Percentiles rank a stretch among this genome's conserved stretches.
phyloP scores from a whole-genome alignment of 257 asterid genomes.

The Nemophila menziesii region DNA sequence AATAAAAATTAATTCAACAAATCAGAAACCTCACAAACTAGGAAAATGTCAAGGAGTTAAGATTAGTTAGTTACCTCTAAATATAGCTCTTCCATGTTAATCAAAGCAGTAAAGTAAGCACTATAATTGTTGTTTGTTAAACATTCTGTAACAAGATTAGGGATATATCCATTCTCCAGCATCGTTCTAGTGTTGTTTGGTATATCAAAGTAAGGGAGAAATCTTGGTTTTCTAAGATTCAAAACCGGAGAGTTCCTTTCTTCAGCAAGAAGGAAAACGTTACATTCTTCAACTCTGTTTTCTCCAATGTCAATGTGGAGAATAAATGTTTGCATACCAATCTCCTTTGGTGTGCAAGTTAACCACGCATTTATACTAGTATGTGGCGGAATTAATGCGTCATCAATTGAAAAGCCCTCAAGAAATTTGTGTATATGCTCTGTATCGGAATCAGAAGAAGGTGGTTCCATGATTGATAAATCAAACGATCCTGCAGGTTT shows the following conservation, averaged over 20 bases:
- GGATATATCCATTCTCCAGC: conserved; percentile 34
- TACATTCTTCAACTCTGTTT: conserved; percentile 64
- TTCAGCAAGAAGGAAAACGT: conserved; percentile 63
- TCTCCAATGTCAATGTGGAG: conserved; percentile 52
- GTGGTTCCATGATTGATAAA: conserved; percentile 77
- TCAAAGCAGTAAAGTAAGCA: conserved; percentile 42
- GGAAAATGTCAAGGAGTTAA: background rate
- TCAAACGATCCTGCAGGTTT: conserved; percentile 65
- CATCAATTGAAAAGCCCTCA: conserved; percentile 63
- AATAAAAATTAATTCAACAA: conserved; percentile 7
- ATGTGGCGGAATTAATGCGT: conserved; percentile 33
- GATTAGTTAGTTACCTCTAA: conserved; percentile 62
- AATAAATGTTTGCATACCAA: conserved; percentile 64
- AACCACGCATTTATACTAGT: conserved; percentile 52
- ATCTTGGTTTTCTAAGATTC: conserved; percentile 19
- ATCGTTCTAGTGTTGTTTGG: conserved; percentile 40
- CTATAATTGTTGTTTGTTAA: conserved; percentile 35
- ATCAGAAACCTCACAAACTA: too few species aligned
- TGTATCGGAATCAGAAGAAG: conserved; percentile 40
- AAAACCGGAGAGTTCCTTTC: conserved; percentile 71
- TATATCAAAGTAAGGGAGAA: conserved; percentile 35
- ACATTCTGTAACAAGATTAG: conserved; percentile 44
- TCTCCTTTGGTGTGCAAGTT: conserved; percentile 76
- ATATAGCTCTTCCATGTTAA: conserved; percentile 81
- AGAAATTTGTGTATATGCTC: conserved; percentile 43